Evolutionary conservation across 306 rosid species (phyloP), one percentile per base, ranked within the genome.

Genomic region (Bauhinia variegata): DNA sequence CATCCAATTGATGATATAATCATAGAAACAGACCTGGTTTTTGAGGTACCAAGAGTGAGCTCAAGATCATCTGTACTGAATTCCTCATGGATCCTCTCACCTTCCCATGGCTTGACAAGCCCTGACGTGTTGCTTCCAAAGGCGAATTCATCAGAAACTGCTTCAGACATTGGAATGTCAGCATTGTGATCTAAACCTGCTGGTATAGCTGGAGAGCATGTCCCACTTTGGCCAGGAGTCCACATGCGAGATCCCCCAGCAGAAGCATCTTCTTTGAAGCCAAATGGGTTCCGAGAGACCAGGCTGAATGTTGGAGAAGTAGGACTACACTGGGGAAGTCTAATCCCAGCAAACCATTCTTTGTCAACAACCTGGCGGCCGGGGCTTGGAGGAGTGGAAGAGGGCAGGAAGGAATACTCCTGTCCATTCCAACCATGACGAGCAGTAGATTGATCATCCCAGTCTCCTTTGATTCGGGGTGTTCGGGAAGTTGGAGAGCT

Each of bases 81-180:
- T 44, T 84, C 98, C 77, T 92, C 98, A 16, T 89, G 96, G 71
- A 92, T 92, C 56, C 96, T 83, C 65, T 92, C 98, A 59, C 98
- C 98, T 81, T 89, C 96, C 98, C 98, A 92, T 47, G 98, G 88
- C 88, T 92, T 92, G 41, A 92, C 96, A 63, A 89, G 61, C 28
- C 98, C 93, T 15, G 79, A 42, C 38, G 85, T 44, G 76, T 89
- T 82, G 79, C 88, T 81, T 70, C 98, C 98, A 67, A 92, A 92
- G 41, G 98, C 98, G 77, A 92, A 92, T 67, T 92, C 98, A 60
- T 87, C 96, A 33, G 96, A 78, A 46, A 82, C 74, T 23, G 79
- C 95, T 71, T 92, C 95, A 28, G 98, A 72, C 98, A 87, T 87
- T 5, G 95, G 98, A 76, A 89, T 81, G 41, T 92, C 96, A 5